Conservation (phyloP, 2,329 filamentous ascomycete species). For the Grosmannia clavigera region DNA sequence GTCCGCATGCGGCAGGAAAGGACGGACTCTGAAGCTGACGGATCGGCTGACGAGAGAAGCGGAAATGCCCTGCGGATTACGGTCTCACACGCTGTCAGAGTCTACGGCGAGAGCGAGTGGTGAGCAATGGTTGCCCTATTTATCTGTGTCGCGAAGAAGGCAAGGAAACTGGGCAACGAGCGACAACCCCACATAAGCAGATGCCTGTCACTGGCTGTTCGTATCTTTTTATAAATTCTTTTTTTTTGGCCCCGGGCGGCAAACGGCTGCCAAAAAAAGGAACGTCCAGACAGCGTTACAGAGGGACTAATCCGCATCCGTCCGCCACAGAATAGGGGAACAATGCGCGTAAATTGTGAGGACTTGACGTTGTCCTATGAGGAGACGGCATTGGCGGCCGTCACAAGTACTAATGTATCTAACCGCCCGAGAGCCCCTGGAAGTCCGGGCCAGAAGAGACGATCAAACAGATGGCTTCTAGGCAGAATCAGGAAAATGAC, state of each 20-base stretch:
- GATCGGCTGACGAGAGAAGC: not conserved
- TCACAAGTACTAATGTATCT: not conserved
- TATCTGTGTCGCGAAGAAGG: not conserved
- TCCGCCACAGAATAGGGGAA: not conserved
- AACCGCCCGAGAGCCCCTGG: not conserved
- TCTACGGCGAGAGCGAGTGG: not conserved
- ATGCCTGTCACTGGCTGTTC: not conserved
- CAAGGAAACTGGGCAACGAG: not conserved
- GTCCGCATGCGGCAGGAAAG: not conserved
- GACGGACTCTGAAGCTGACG: not conserved
- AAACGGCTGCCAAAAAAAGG: not conserved
- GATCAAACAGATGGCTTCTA: not conserved
- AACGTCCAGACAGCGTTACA: not conserved
- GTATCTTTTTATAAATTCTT: not conserved
- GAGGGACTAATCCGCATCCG: not conserved
- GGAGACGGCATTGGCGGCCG: not conserved
- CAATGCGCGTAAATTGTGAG: not conserved
- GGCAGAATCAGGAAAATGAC: too few relatives aligned
- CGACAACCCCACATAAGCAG: not conserved
- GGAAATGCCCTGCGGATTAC: not conserved
- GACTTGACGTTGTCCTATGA: slow-evolving; percentile 1
- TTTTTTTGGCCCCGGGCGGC: not conserved
- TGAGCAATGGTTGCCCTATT: not conserved
- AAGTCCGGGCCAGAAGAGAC: not conserved
- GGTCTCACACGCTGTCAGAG: not conserved